phyloP scores from a whole-genome alignment of 2,329 filamentous ascomycete genomes.

The Pyricularia sp. region DNA sequence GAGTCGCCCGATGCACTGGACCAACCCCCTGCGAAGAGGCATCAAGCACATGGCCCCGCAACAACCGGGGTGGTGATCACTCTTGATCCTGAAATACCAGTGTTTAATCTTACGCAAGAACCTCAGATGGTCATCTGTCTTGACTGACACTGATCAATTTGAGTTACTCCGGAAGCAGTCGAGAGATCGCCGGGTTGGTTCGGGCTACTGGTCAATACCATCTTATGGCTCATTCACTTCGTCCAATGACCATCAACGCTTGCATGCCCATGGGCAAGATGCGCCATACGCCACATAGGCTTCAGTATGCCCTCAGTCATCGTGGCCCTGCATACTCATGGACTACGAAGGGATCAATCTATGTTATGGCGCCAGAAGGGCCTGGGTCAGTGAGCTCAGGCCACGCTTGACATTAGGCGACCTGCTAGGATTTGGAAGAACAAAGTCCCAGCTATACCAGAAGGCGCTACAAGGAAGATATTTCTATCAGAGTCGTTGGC shows the following conservation, averaged over 20 bases:
- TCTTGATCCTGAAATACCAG: background rate
- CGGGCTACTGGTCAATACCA: background rate
- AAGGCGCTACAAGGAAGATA: background rate
- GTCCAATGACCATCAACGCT: background rate
- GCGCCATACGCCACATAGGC: too few species aligned
- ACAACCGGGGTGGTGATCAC: background rate
- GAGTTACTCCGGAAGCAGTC: background rate
- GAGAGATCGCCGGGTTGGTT: background rate
- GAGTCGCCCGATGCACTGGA: background rate
- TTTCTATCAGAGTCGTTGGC: background rate
- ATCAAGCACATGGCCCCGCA: background rate
- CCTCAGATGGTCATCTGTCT: background rate
- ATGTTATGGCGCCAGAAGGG: background rate
- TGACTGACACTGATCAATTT: background rate
- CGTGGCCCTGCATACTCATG: background rate
- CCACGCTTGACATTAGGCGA: background rate
- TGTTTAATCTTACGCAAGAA: background rate
- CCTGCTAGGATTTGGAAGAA: background rate
- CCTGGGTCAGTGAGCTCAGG: background rate
- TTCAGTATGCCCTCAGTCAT: background rate
- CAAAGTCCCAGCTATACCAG: background rate
- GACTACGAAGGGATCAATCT: background rate
- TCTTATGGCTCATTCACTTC: background rate
- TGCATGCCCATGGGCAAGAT: background rate
- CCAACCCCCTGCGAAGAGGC: background rate